Conservation (phyloP, 2,329 filamentous ascomycete species). For the Ploettnerulaceae sp. region DNA sequence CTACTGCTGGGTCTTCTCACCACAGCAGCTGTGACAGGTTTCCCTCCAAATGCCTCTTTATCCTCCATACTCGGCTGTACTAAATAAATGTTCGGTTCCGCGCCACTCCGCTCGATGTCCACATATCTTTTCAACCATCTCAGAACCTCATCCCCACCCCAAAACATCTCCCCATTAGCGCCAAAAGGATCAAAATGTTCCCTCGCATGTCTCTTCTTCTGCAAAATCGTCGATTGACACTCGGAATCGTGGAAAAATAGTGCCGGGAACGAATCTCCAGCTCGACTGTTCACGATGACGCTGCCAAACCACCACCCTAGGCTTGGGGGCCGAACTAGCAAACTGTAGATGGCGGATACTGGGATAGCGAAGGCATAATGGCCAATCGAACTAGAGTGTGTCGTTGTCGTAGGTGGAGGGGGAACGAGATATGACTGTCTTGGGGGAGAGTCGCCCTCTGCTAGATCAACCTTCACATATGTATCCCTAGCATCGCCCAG, state of each 20-base stretch:
- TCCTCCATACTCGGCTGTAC: constrained; percentile 86
- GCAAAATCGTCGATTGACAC: constrained; percentile 90
- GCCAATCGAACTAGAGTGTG: constrained; percentile 65
- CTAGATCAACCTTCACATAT: constrained; percentile 93
- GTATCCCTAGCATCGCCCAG: constrained; percentile 81
- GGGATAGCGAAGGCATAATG: constrained; percentile 90
- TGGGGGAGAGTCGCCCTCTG: constrained; percentile 73
- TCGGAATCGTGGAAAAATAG: constrained; percentile 97
- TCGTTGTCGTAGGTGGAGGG: constrained; percentile 79
- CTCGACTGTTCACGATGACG: constrained; percentile 83
- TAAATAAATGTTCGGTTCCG: constrained; percentile 86
- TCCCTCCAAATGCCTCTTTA: constrained; percentile 62
- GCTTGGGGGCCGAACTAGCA: constrained; percentile 85
- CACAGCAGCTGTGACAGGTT: constrained; percentile 41
- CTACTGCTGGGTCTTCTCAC: constrained; percentile 35
- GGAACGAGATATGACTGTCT: constrained; percentile 88
- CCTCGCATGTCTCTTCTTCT: constrained; percentile 79
- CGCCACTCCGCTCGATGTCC: constrained; percentile 73
- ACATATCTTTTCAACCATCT: constrained; percentile 86
- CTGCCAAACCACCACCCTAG: constrained; percentile 99
- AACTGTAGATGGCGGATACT: constrained; percentile 82
- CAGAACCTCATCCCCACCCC: constrained; percentile 94
- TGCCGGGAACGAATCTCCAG: constrained; percentile 89
- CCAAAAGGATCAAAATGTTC: constrained; percentile 90
- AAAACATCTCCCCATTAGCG: constrained; percentile 82